Evolutionary conservation across 768 basidiomycete genomes (phyloP).

Genomic region (Russula ochroleuca): DNA sequence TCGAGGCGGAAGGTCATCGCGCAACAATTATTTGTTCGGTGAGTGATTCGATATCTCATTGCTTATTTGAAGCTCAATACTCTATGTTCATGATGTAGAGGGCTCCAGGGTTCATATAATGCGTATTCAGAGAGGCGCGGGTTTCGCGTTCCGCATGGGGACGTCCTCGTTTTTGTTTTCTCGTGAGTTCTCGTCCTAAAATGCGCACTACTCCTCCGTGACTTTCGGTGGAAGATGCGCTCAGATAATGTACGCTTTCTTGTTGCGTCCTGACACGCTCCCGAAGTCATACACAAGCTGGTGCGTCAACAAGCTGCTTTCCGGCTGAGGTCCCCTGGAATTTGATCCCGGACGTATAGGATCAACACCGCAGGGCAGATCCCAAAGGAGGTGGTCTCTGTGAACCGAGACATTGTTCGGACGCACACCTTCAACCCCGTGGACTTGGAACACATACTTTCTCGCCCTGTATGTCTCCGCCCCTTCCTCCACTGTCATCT

Average conservation of each 20-base stretch:
- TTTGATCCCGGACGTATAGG: conserved; percentile 16
- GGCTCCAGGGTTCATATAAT: conserved; percentile 88
- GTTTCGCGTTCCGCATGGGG: conserved; percentile 76
- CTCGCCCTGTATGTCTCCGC: conserved; percentile 11
- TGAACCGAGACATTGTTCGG: conserved; percentile 19
- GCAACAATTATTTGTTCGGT: conserved; percentile 89
- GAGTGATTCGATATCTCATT: conserved; percentile 29
- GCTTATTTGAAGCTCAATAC: background rate
- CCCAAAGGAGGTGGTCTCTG: conserved; percentile 12
- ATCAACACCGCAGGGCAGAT: conserved; percentile 23
- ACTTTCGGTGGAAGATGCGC: conserved; percentile 50
- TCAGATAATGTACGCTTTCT: conserved; percentile 80
- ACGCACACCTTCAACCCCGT: conserved; percentile 1
- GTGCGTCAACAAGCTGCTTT: conserved; percentile 40
- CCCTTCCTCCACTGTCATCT: background rate
- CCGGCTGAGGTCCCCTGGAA: conserved; percentile 14
- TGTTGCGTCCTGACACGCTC: conserved; percentile 78
- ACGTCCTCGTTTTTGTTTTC: conserved; percentile 72
- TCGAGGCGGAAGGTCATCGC: conserved; percentile 63
- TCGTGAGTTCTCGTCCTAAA: conserved; percentile 42
- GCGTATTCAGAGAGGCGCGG: conserved; percentile 62
- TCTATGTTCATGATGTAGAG: conserved; percentile 42
- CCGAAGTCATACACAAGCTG: conserved; percentile 72
- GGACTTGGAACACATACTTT: conserved; percentile 13
- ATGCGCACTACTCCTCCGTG: background rate